Evolutionary conservation across 148 eudicot genomes (phyloP).

Genomic region (Rhododendron vialii): DNA sequence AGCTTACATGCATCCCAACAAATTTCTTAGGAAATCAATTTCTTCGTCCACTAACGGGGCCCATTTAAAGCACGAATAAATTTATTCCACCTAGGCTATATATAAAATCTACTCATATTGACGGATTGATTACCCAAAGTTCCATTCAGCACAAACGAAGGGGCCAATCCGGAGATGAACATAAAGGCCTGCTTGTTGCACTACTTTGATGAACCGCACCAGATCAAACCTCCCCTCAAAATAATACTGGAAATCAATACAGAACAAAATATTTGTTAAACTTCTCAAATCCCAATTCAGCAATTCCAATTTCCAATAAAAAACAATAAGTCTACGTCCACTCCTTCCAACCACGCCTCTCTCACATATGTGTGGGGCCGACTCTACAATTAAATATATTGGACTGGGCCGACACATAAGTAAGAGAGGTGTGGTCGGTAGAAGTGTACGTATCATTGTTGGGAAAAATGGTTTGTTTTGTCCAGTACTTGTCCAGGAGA

Average conservation of each 20-base stretch:
- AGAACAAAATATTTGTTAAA: neutral
- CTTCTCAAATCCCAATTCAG: neutral
- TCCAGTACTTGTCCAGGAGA: conserved; percentile 63
- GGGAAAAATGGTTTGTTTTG: neutral
- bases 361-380: too few relatives aligned
- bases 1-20: neutral
- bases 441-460: too few relatives aligned
- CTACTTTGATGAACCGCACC: conserved; percentile 59
- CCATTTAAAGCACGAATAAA: neutral
- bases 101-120: neutral
- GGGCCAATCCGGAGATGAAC: conserved; percentile 94
- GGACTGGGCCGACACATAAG: too few relatives aligned
- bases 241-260: conserved; percentile 50
- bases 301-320: neutral
- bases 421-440: too few relatives aligned
- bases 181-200: conserved; percentile 78
- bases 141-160: conserved; percentile 95
- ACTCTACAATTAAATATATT: too few relatives aligned
- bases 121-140: conserved; percentile 58
- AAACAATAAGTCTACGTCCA: too few relatives aligned
- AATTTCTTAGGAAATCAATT: too few relatives aligned
- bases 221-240: conserved; percentile 87
- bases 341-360: too few relatives aligned
- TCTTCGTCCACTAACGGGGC: neutral
- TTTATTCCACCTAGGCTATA: neutral